phyloP scores from a whole-genome alignment of 192 early-diverging fungal genomes.

The Obelidium mucronatum region DNA sequence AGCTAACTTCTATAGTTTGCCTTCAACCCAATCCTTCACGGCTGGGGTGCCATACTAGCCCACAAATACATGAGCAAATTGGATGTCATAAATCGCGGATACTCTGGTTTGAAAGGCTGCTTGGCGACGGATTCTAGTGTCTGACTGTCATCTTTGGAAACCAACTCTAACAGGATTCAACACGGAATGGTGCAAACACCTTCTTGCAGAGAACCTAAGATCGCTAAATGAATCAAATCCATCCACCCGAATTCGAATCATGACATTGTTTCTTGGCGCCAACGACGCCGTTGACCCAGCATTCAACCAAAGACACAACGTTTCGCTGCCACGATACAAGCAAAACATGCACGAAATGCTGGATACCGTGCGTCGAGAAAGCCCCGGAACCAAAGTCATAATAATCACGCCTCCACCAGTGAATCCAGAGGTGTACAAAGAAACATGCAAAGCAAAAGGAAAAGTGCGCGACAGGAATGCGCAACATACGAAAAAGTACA shows the following conservation, averaged over 20 bases:
- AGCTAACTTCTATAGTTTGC: background rate
- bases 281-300: constrained; percentile 73
- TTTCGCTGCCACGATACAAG: constrained; percentile 65
- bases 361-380: constrained; percentile 59
- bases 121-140: background rate
- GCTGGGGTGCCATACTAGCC: constrained; percentile 60
- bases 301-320: constrained; percentile 61
- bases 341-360: constrained; percentile 70
- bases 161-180: constrained; percentile 72
- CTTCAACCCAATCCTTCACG: constrained; percentile 33
- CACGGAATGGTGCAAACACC: constrained; percentile 60
- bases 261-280: constrained; percentile 83
- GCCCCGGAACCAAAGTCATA: constrained; percentile 68
- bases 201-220: constrained; percentile 65
- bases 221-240: background rate
- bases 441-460: constrained; percentile 30
- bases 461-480: constrained; percentile 25
- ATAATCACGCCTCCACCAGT: constrained; percentile 77
- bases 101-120: constrained; percentile 64
- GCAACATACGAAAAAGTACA: constrained; percentile 29
- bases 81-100: constrained; percentile 84
- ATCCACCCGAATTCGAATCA: constrained; percentile 52
- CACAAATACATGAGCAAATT: constrained; percentile 70
- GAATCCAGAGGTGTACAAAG: constrained; percentile 53
- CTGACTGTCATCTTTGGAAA: background rate